Evolutionary conservation across 2,329 filamentous ascomycete genomes (phyloP).

Genomic region (Berkeleyomyces rouxiae): DNA sequence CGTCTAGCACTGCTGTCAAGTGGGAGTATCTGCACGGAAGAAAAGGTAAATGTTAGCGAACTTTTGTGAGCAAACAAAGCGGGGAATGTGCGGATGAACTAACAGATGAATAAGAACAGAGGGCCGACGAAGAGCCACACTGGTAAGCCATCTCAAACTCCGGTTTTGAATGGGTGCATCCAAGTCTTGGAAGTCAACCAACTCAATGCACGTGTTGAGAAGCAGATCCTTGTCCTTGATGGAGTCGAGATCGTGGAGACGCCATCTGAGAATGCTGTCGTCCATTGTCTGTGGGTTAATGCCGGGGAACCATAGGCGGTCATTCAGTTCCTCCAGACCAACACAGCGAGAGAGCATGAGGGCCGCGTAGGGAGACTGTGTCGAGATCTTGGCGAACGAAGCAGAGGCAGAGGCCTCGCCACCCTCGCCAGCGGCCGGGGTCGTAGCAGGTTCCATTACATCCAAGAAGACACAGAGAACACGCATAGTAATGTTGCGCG

Average conservation of each 20-base stretch:
- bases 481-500: slow-evolving; percentile 39
- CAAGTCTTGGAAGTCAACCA: slow-evolving; percentile 49
- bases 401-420: slow-evolving; percentile 19
- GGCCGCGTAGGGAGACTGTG: slow-evolving; percentile 39
- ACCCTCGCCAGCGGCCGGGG: slow-evolving; percentile 14
- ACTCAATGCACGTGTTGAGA: slow-evolving; percentile 43
- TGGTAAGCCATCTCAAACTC: slow-evolving; percentile 41
- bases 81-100: slow-evolving; percentile 18
- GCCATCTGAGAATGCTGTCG: slow-evolving; percentile 24
- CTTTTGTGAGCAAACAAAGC: not conserved
- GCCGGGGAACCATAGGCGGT: slow-evolving; percentile 44
- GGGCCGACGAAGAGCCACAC: slow-evolving; percentile 37
- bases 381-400: slow-evolving; percentile 12
- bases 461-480: slow-evolving; percentile 44
- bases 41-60: slow-evolving; percentile 14
- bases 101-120: slow-evolving; percentile 42
- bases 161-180: slow-evolving; percentile 46
- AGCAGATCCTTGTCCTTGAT: slow-evolving; percentile 46
- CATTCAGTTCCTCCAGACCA: slow-evolving; percentile 41
- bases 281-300: slow-evolving; percentile 29
- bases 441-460: slow-evolving; percentile 18
- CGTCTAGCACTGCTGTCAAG: slow-evolving; percentile 41
- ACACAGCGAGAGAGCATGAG: slow-evolving; percentile 41
- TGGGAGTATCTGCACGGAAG: slow-evolving; percentile 31
- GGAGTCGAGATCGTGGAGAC: slow-evolving; percentile 26